These are phyloP conservation scores for Prunus mira DNA, from an alignment of 306 rosid species.

Conservation along the genomic window DNA sequence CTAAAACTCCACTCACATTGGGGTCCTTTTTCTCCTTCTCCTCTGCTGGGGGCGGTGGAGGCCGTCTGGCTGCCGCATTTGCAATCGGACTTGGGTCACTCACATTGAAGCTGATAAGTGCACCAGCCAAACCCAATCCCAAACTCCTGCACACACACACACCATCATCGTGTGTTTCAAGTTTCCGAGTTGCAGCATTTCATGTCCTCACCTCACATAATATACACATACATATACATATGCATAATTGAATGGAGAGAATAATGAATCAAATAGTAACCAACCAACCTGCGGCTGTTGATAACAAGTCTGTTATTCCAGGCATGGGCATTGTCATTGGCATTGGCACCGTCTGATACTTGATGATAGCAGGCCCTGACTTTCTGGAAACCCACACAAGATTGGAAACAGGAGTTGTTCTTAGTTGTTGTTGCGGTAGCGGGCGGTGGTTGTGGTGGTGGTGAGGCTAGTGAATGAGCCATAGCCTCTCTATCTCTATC, in stretches of 20 bases:
- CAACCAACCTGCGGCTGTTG: no score
- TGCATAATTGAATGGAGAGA: no score
- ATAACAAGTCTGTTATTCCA: no score
- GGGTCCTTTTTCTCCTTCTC: conserved; percentile 76
- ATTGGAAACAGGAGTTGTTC: conserved; percentile 5
- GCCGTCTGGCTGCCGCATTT: conserved; percentile 62
- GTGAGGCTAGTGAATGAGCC: conserved; percentile 54
- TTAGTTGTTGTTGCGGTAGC: conserved; percentile 20
- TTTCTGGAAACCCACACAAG: conserved; percentile 14
- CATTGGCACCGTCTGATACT: conserved; percentile 8
- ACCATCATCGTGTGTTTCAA: no score
- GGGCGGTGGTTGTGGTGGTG: conserved; percentile 37
- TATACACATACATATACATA: no score
- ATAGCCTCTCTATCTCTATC: conserved; percentile 10
- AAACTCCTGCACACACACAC: conserved; percentile 35
- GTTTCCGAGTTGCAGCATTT: no score
- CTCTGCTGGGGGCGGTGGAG: conserved; percentile 58
- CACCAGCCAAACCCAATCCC: conserved; percentile 49
- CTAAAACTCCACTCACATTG: conserved; percentile 68
- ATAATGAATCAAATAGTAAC: no score
- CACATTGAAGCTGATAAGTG: conserved; percentile 36
- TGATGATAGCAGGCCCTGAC: conserved; percentile 19
- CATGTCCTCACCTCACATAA: no score
- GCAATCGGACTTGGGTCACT: conserved; percentile 44
- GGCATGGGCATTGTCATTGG: not conserved